Conservation (phyloP, 2,329 filamentous ascomycete genomes). For the Phialophora verrucosa region DNA sequence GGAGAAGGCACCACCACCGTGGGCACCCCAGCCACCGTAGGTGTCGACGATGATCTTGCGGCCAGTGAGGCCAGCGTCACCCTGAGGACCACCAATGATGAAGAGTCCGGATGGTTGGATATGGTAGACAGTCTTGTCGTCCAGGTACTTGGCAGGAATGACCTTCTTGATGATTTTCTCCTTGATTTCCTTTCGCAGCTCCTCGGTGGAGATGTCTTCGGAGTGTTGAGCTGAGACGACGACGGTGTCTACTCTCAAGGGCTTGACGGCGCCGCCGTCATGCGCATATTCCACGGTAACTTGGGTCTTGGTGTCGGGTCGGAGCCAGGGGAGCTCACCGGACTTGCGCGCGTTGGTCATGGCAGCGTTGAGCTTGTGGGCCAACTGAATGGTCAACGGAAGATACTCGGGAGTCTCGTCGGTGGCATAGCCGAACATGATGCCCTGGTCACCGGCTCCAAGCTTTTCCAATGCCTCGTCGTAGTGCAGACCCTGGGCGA, state of each 20-base stretch:
- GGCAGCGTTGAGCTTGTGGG: slow-evolving; percentile 95
- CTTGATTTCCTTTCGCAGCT: slow-evolving; percentile 90
- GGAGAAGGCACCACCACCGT: slow-evolving; percentile 99
- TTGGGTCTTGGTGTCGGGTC: slow-evolving; percentile 99
- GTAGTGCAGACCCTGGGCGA: slow-evolving; percentile 98
- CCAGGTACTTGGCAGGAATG: slow-evolving; percentile 90
- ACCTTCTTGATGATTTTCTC: slow-evolving; percentile 97
- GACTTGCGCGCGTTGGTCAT: slow-evolving; percentile 89
- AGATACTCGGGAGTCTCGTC: slow-evolving; percentile 98
- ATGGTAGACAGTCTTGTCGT: slow-evolving; percentile 95
- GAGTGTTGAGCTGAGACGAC: slow-evolving; percentile 96
- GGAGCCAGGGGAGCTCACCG: slow-evolving; percentile 88
- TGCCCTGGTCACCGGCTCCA: slow-evolving; percentile 98
- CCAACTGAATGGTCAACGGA: slow-evolving; percentile 88
- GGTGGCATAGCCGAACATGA: slow-evolving; percentile 99
- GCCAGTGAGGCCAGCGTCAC: slow-evolving; percentile 97
- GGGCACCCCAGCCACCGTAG: slow-evolving; percentile 99
- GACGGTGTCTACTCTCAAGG: slow-evolving; percentile 91
- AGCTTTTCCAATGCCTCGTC: slow-evolving; percentile 97
- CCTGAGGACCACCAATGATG: slow-evolving; percentile 98
- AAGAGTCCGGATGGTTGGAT: slow-evolving; percentile 98
- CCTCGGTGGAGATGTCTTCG: slow-evolving; percentile 84
- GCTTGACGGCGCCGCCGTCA: slow-evolving; percentile 90
- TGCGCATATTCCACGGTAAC: slow-evolving; percentile 99
- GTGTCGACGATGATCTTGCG: slow-evolving; percentile 99